Evolutionary conservation across 1,284 basidiomycete species (phyloP).

Genomic region (Gomphus sp.): DNA sequence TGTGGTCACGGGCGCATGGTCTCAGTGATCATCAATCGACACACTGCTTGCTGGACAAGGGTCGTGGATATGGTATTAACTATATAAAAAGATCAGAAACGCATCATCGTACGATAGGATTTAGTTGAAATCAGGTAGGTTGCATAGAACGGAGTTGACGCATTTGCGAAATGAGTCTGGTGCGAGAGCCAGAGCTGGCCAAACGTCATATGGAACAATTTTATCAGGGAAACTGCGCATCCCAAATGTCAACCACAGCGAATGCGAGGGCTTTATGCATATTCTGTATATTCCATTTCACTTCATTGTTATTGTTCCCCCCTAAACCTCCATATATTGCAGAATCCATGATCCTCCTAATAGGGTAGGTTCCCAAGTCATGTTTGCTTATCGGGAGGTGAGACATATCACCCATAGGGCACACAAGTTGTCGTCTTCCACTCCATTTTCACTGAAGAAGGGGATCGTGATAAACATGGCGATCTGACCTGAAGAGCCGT

Average conservation of each 20-base stretch:
- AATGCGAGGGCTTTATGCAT: slow-evolving; percentile 60
- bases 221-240: slow-evolving; percentile 70
- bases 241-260: slow-evolving; percentile 50
- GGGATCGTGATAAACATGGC: slow-evolving; percentile 38
- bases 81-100: not conserved
- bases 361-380: slow-evolving; percentile 32
- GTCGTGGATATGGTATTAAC: slow-evolving; percentile 1
- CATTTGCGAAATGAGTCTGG: not conserved
- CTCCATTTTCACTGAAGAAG: slow-evolving; percentile 61
- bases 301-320: not conserved
- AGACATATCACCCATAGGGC: slow-evolving; percentile 32
- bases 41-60: slow-evolving; percentile 39
- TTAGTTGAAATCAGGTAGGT: slow-evolving; percentile 36
- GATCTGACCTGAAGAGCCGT: slow-evolving; percentile 55
- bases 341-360: slow-evolving; percentile 69
- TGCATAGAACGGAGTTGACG: not conserved
- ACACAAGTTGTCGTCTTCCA: slow-evolving; percentile 58
- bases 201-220: slow-evolving; percentile 55
- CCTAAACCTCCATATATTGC: slow-evolving; percentile 4
- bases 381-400: not conserved
- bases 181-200: slow-evolving; percentile 22
- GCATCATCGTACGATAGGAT: slow-evolving; percentile 23
- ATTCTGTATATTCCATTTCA: slow-evolving; percentile 43
- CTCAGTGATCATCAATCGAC: slow-evolving; percentile 45
- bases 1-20: slow-evolving; percentile 54